Conservation (phyloP, 768 basidiomycete genomes). For the Xerocomus brunneocitrinus region DNA sequence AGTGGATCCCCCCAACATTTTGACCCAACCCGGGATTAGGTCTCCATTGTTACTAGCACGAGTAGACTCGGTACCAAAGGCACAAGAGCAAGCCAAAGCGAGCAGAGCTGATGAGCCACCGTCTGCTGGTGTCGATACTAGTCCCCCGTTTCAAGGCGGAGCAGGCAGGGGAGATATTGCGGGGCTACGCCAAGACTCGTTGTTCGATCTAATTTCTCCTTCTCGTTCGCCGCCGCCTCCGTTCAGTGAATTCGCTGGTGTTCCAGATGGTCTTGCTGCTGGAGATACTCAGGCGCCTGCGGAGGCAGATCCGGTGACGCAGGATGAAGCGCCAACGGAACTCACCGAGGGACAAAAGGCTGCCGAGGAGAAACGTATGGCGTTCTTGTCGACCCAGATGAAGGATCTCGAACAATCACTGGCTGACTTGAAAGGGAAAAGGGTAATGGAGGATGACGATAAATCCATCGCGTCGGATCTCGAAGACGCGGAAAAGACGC, state of each 20-base stretch:
- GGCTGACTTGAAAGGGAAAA: neutral
- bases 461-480: slow-evolving; percentile 14
- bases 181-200: neutral
- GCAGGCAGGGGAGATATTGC: neutral
- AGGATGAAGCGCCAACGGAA: slow-evolving; percentile 16
- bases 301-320: slow-evolving; percentile 11
- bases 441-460: slow-evolving; percentile 6
- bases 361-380: slow-evolving; percentile 18
- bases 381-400: slow-evolving; percentile 17
- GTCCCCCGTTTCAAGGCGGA: neutral
- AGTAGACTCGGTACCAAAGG: neutral
- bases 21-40: slow-evolving; percentile 8
- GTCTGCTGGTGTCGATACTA: slow-evolving; percentile 11
- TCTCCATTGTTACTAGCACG: slow-evolving; percentile 5
- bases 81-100: neutral
- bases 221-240: slow-evolving; percentile 24
- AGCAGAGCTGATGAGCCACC: neutral
- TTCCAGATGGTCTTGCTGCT: neutral
- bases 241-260: slow-evolving; percentile 20
- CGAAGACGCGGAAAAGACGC: slow-evolving; percentile 10
- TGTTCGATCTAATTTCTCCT: slow-evolving; percentile 9
- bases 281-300: neutral
- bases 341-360: slow-evolving; percentile 21
- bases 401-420: slow-evolving; percentile 10
- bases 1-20: slow-evolving; percentile 19